A percentile compares a stretch with the other conserved stretches of the same genome.
Evolutionary conservation across 768 basidiomycete species (phyloP).

Genomic region (Tulasnella sp.): DNA sequence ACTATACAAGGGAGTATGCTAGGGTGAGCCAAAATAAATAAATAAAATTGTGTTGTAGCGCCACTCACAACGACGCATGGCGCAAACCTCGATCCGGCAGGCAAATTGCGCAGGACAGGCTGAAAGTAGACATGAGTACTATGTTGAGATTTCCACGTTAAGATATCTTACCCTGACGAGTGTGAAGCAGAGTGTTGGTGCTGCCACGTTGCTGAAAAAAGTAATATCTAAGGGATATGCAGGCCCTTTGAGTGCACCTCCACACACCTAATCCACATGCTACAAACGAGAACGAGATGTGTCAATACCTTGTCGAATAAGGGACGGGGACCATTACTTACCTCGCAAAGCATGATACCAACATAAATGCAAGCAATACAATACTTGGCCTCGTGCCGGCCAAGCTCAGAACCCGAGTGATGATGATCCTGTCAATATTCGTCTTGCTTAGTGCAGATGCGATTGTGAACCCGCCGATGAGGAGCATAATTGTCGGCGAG

Average conservation of each 20-base stretch:
- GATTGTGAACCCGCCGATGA: conserved; percentile 96
- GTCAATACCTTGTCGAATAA: not conserved
- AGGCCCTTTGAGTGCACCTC: conserved; percentile 1
- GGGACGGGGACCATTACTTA: not conserved
- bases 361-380: conserved; percentile 90
- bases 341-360: conserved; percentile 86
- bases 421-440: conserved; percentile 82
- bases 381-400: conserved; percentile 80
- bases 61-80: conserved; percentile 79
- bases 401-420: conserved; percentile 79
- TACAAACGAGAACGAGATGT: not conserved
- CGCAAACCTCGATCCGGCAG: conserved; percentile 73
- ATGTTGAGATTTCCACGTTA: conserved; percentile 3
- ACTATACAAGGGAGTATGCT: conserved; percentile 33
- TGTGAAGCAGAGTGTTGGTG: conserved; percentile 93
- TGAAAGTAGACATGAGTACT: conserved; percentile 26
- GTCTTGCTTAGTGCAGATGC: conserved; percentile 94
- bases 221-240: not conserved
- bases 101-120: conserved; percentile 90
- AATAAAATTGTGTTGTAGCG: not conserved
- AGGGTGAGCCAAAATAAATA: too few relatives aligned
- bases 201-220: conserved; percentile 75
- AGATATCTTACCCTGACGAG: conserved; percentile 63
- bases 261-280: conserved; percentile 95
- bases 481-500: conserved; percentile 94